Base-by-base conservation (phyloP, 441 rosid species). In the Corymbia calophylla region DNA sequence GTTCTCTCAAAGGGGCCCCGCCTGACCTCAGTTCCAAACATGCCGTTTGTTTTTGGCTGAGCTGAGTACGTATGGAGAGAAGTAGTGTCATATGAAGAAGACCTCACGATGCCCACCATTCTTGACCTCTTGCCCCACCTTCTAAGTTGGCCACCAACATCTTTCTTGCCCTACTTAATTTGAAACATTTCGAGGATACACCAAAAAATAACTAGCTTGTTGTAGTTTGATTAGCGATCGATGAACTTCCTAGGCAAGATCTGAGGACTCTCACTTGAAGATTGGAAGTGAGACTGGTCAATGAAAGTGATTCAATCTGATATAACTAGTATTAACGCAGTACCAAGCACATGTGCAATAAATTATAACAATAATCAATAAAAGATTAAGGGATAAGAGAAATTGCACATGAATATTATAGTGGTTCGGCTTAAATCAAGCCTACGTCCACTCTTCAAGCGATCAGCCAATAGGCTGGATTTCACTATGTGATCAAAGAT, bases 21-120 rank as follows among this genome's bases (percentile, higher is more conserved):
- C 90, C 89, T 89, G 90, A 91, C 91, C 92, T 86, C 92, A 91
- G 90, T 92, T 93, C 88, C 47, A 87, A 87, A 23, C 25, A 7
- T 77, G 51, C 84, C 68, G 94, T 92, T 92, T 91, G 94, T 94
- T 94, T 93, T 91, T 92, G 55, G 10, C 51, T 23, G n/a, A 39
- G 84, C 48, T 14, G 84, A 21, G 84, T 12, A 21, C 48, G 1
- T 21, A 21, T 0, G 16, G 49, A 21, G 82, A 39, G 44, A 39
- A 39, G 21, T 25, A 39, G 84, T 2, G n/a, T 73, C 51, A 47
- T 47, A 39, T 1, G 51, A 39, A 2, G 18, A 77, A 17, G 84
- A 77, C 84, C 84, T 44, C 51, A 77, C 84, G 3, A 13, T 77
- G 84, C 84, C 49, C n/a, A 2, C 84, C 48, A 7, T 77, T 21